phyloP scores from a whole-genome alignment of 2,329 filamentous ascomycete species.

The Taxawa tesnikishii region DNA sequence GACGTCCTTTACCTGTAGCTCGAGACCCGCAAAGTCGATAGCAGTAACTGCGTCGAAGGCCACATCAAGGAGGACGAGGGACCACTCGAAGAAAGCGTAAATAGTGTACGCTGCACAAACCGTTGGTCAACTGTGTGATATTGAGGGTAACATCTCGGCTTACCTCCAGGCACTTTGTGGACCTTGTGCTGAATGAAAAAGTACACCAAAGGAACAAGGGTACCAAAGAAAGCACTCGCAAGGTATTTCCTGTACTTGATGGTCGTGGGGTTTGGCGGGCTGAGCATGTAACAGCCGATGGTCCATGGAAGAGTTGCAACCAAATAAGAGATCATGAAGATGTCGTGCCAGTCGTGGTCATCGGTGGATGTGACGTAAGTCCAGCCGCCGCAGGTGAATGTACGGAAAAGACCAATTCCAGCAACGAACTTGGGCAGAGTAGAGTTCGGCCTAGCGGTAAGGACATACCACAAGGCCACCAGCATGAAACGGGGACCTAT shows the following conservation, averaged over 20 bases:
- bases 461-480: slow-evolving; percentile 81
- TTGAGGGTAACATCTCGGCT: too few species aligned
- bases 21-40: slow-evolving; percentile 80
- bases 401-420: slow-evolving; percentile 70
- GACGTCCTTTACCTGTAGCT: slow-evolving; percentile 77
- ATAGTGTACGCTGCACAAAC: slow-evolving; percentile 69
- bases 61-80: slow-evolving; percentile 87
- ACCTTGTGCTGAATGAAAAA: slow-evolving; percentile 99
- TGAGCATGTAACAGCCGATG: slow-evolving; percentile 74
- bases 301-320: slow-evolving; percentile 95
- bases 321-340: slow-evolving; percentile 98
- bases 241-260: slow-evolving; percentile 83
- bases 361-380: slow-evolving; percentile 98
- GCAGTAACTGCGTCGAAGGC: slow-evolving; percentile 92
- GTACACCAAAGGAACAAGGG: slow-evolving; percentile 80
- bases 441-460: slow-evolving; percentile 65
- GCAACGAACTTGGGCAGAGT: slow-evolving; percentile 72
- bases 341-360: slow-evolving; percentile 96
- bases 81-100: slow-evolving; percentile 97
- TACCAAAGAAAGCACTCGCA: slow-evolving; percentile 76
- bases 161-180: slow-evolving; percentile 85
- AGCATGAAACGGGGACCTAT: slow-evolving; percentile 80
- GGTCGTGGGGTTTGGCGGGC: slow-evolving; percentile 69
- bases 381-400: slow-evolving; percentile 92
- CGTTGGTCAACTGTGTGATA: background rate